Evolutionary conservation across 139 green algal genomes (phyloP).

Genomic region (Chlamydomonas asymmetrica): DNA sequence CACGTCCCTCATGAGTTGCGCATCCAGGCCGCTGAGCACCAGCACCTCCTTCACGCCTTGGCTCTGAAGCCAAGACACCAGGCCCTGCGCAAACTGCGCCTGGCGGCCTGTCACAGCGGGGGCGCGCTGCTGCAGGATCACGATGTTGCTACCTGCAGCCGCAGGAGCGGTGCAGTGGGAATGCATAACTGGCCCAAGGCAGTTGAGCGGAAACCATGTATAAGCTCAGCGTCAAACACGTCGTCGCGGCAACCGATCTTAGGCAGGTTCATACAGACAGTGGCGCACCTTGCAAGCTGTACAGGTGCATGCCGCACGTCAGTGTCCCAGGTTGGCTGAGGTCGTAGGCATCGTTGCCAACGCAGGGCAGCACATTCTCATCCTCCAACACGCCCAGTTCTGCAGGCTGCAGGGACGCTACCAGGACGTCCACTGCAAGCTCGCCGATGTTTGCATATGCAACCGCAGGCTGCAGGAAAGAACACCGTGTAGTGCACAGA

Average conservation of each 20-base stretch:
- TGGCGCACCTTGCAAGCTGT: conserved; percentile 22
- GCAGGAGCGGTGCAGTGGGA: no score
- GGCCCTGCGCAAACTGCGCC: conserved; percentile 35
- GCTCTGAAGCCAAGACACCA: conserved; percentile 50
- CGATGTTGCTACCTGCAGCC: no score
- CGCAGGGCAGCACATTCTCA: conserved; percentile 59
- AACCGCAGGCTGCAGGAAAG: conserved; percentile 58
- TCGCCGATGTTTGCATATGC: conserved; percentile 74
- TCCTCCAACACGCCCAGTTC: conserved; percentile 50
- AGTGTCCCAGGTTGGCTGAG: conserved; percentile 31
- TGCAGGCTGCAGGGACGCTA: conserved; percentile 40
- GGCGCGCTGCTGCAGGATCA: conserved; percentile 74
- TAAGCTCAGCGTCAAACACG: no score
- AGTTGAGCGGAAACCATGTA: no score
- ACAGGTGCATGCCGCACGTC: conserved; percentile 62
- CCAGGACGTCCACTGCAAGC: conserved; percentile 74
- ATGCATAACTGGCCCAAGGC: no score
- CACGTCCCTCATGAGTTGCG: conserved; percentile 42
- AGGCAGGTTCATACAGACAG: no score
- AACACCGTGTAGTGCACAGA: no score
- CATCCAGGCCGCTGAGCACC: conserved; percentile 63
- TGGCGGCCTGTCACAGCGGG: conserved; percentile 57
- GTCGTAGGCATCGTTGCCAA: conserved; percentile 61
- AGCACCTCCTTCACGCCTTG: conserved; percentile 36
- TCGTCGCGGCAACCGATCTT: no score